Evolutionary conservation across 176 grass and related monocot genomes (phyloP).

Genomic region (Dactylis glomerata): DNA sequence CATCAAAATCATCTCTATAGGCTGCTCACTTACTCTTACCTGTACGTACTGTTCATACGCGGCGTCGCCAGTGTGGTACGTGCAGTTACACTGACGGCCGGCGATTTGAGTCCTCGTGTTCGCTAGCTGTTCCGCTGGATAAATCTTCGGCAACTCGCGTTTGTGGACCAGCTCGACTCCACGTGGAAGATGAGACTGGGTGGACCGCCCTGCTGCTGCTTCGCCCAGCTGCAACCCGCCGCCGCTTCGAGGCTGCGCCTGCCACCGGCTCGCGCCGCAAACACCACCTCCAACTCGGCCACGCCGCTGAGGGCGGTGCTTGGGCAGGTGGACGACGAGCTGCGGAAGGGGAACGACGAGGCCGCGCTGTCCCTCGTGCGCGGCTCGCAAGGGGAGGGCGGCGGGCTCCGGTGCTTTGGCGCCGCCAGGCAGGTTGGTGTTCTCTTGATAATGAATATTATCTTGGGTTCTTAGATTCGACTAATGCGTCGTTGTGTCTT

Average conservation of each 20-base stretch:
- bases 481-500: not conserved
- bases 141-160: not conserved
- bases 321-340: conserved; percentile 60
- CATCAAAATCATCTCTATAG: no score
- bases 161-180: not conserved
- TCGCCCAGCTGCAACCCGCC: not conserved
- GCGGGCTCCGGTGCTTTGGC: conserved; percentile 52
- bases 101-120: no score
- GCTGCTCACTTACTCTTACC: no score
- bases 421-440: conserved; percentile 45
- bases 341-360: conserved; percentile 57
- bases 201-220: not conserved
- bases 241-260: conserved; percentile 3
- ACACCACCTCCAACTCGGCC: conserved; percentile 25
- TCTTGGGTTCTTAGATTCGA: not conserved
- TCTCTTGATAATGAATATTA: not conserved
- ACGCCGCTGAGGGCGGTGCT: conserved; percentile 31
- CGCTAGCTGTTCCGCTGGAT: not conserved
- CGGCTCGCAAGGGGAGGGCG: conserved; percentile 39
- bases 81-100: no score
- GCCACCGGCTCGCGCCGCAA: conserved; percentile 16
- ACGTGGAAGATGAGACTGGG: conserved; percentile 10
- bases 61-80: no score
- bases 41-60: no score
- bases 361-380: conserved; percentile 59